Conservation (phyloP, 345 rosid genomes). For the Lepidium africanum region DNA sequence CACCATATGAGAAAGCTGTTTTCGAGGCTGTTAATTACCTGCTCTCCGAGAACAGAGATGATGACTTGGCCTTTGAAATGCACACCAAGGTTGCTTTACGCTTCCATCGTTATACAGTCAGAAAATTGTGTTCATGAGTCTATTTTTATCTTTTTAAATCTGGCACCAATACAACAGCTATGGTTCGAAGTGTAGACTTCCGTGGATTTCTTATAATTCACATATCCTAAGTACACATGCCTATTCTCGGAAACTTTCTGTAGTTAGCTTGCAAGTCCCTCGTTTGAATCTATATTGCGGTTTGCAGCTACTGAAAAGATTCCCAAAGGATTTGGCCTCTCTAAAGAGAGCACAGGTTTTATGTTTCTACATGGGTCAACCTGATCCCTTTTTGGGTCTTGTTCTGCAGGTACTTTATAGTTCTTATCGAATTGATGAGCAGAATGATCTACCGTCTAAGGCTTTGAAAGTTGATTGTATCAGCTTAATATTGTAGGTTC, state of each 20-base stretch:
- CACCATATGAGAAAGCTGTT: slow-evolving; percentile 69
- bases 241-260: not conserved
- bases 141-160: not conserved
- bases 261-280: not conserved
- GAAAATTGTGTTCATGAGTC: not conserved
- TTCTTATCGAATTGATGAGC: not conserved
- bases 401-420: slow-evolving; percentile 48
- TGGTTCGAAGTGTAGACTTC: not conserved
- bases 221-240: not conserved
- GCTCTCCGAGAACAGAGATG: slow-evolving; percentile 56
- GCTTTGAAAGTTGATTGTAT: not conserved
- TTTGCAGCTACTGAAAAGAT: slow-evolving; percentile 58
- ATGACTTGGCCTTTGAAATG: slow-evolving; percentile 51
- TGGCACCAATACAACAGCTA: not conserved
- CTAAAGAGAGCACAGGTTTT: slow-evolving; percentile 68
- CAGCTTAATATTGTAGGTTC: slow-evolving; percentile 39
- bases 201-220: not conserved
- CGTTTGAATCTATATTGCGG: not conserved
- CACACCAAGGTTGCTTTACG: slow-evolving; percentile 49
- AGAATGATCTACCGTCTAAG: not conserved
- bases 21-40: slow-evolving; percentile 46
- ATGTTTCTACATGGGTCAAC: slow-evolving; percentile 74
- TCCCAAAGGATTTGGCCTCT: slow-evolving; percentile 66
- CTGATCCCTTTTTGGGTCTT: slow-evolving; percentile 51
- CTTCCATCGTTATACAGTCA: not conserved